Percentiles rank a stretch among this genome's conserved stretches.
Conservation (phyloP, 345 rosid species). For the Salix brachista region DNA sequence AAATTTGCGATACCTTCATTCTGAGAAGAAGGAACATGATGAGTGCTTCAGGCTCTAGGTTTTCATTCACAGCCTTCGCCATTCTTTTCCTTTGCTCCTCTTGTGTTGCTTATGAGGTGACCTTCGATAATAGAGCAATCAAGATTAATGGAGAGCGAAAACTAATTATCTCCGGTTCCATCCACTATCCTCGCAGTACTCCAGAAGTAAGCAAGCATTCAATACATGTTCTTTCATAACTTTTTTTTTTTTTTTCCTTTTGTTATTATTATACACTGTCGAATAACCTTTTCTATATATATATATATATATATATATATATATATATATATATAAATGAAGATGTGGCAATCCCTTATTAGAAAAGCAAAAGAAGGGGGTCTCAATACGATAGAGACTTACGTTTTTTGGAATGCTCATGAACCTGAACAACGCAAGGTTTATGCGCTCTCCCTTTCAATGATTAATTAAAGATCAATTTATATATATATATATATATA, state of each 20-base stretch:
- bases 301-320: too few relatives aligned
- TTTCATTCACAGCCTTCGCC: background rate
- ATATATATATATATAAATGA: too few relatives aligned
- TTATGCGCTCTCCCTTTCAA: background rate
- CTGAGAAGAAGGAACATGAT: too few relatives aligned
- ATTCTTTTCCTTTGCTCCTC: background rate
- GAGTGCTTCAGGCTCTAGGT: background rate
- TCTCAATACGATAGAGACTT: slow-evolving; percentile 22
- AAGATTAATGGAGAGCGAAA: background rate
- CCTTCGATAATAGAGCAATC: background rate
- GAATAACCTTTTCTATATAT: too few relatives aligned
- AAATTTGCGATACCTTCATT: too few relatives aligned
- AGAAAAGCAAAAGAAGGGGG: slow-evolving; percentile 22
- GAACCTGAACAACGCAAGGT: slow-evolving; percentile 16
- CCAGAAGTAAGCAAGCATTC: background rate
- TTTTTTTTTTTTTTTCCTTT: too few relatives aligned
- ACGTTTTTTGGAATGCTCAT: slow-evolving; percentile 27
- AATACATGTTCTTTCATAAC: background rate
- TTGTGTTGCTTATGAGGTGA: background rate
- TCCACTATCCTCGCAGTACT: slow-evolving; percentile 19
- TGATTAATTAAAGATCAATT: too few relatives aligned
- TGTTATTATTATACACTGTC: background rate
- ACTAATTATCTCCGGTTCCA: slow-evolving; percentile 9
- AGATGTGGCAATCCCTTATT: slow-evolving; percentile 25
- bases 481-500: too few relatives aligned